Base-by-base conservation (phyloP, 331 rosid species). In the Ulmus americana region DNA sequence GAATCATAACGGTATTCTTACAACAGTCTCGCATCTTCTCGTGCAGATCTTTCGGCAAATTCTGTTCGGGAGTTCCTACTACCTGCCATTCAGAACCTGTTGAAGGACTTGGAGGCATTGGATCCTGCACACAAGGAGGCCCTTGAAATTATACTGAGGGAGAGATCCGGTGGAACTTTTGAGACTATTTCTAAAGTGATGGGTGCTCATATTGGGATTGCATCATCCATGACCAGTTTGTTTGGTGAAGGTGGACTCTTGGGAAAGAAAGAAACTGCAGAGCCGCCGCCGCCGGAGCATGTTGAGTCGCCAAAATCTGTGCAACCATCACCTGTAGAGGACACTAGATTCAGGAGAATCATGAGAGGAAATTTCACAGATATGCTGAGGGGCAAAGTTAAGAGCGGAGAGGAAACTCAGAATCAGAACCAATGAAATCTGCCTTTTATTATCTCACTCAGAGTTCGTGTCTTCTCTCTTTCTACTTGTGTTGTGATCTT, bases 41-140 rank as follows among this genome's bases (percentile, higher is more conserved):
- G 39, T 71, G 39, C 81, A 87, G 95, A 90, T 80, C 70, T 85
- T 69, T 85, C 97, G 10, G 78, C 85, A 45, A 78, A 70, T 51
- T 84, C 91, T 63, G 70, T 94, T 39, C 84, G 95, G 39, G 95
- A 94, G 48, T 84, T 72, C 74, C 88, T 90, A 71, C 76, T 90
- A 69, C 99, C 99, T 42, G 77, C 91, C 14, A 82, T 94, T 57
- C 95, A 94, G 81, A 94, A 90, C 75, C 82, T 94, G 51, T 55
- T 87, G 64, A 89, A 74, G 71, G 97, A 94, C 72, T 56, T 55
- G 18, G 97, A 87, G 65, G 90, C 97, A 8, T 70, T 94, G 47
- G 98, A 92, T 79, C 98, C 98, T 40, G 98, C 94, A 58, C 98
- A 92, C 84, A 92, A 87, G 85, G 98, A 92, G 80, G 97, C 97